phyloP scores from a whole-genome alignment of 148 eudicot species.

The Dianthus caryophyllus region DNA sequence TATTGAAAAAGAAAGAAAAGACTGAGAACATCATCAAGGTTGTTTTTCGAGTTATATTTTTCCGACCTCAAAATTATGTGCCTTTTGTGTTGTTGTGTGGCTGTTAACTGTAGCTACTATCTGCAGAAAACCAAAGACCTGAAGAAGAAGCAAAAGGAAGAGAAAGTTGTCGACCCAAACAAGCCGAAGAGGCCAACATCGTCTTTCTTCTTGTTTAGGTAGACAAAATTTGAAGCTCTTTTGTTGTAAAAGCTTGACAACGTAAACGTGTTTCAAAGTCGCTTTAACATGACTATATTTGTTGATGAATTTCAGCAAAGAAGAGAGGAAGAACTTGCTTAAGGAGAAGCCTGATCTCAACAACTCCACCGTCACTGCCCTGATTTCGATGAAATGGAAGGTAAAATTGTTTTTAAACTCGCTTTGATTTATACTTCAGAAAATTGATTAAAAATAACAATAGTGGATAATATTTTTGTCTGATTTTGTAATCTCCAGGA shows the following conservation, averaged over 20 bases:
- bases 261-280: background rate
- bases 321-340: constrained; percentile 60
- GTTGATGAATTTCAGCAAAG: constrained; percentile 47
- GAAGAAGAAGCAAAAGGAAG: constrained; percentile 58
- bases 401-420: too few relatives aligned
- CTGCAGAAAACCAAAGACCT: constrained; percentile 70
- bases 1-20: constrained; percentile 92
- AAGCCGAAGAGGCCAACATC: constrained; percentile 89
- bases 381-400: constrained; percentile 93
- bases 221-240: background rate
- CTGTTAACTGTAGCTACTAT: background rate
- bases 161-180: constrained; percentile 67
- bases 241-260: background rate
- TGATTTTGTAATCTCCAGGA: constrained; percentile 32
- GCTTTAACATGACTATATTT: background rate
- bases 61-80: background rate
- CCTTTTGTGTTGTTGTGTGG: background rate
- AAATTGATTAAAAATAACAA: background rate
- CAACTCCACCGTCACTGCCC: constrained; percentile 54
- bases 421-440: too few relatives aligned
- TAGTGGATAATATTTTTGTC: background rate
- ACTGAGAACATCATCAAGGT: constrained; percentile 84
- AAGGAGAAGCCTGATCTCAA: constrained; percentile 64
- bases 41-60: background rate
- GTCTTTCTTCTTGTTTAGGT: constrained; percentile 75